Conservation (phyloP, 352 stramenopile genomes). For the Pythium guiyangense region DNA sequence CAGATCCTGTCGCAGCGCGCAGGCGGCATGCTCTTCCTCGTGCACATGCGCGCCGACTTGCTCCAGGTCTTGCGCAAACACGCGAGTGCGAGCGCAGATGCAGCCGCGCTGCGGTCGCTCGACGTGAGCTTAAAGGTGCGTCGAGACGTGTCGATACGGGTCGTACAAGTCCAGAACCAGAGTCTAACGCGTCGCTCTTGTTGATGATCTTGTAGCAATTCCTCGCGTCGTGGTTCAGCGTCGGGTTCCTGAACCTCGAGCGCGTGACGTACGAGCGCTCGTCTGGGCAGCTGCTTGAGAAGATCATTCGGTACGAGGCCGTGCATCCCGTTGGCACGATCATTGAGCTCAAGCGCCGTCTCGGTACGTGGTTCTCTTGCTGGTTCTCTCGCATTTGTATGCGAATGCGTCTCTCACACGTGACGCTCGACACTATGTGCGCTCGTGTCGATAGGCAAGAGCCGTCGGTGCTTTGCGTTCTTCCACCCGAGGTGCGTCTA, state of each 20-base stretch:
- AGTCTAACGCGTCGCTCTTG: background rate
- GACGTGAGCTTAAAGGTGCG: slow-evolving; percentile 67
- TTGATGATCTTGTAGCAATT: slow-evolving; percentile 43
- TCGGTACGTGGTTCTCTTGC: slow-evolving; percentile 35
- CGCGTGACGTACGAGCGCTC: slow-evolving; percentile 94
- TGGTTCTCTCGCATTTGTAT: too few relatives aligned
- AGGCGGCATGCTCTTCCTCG: slow-evolving; percentile 78
- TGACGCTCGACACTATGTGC: background rate
- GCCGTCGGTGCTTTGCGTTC: slow-evolving; percentile 91
- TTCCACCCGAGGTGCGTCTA: slow-evolving; percentile 86
- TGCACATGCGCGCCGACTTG: slow-evolving; percentile 71
- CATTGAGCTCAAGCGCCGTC: slow-evolving; percentile 89
- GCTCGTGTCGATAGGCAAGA: slow-evolving; percentile 25
- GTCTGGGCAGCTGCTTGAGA: slow-evolving; percentile 90
- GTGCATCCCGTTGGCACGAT: slow-evolving; percentile 94
- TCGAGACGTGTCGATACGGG: too few relatives aligned
- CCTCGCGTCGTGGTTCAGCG: slow-evolving; percentile 90
- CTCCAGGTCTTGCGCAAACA: slow-evolving; percentile 63
- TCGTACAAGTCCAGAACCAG: background rate
- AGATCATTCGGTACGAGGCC: slow-evolving; percentile 94
- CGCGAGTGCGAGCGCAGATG: slow-evolving; percentile 26
- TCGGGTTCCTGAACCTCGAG: slow-evolving; percentile 88
- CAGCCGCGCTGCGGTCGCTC: slow-evolving; percentile 56
- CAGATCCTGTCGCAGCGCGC: slow-evolving; percentile 80
- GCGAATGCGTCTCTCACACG: background rate